phyloP scores from a whole-genome alignment of 2,329 filamentous ascomycete genomes.

The Fusarium sp. region DNA sequence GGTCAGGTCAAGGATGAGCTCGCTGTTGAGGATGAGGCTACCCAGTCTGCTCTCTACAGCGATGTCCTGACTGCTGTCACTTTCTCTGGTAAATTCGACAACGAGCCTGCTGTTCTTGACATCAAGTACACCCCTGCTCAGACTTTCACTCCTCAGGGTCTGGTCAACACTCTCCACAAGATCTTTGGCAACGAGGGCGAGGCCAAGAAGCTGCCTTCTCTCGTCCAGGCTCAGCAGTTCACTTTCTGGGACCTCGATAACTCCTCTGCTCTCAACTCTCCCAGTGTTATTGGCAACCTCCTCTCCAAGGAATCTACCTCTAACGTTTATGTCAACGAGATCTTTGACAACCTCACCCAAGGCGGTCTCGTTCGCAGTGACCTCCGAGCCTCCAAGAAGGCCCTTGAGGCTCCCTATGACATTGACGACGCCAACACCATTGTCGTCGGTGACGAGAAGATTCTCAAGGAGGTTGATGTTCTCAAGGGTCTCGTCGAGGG shows the following conservation, averaged over 20 bases:
- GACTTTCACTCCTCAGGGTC: constrained; percentile 65
- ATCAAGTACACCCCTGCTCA: constrained; percentile 87
- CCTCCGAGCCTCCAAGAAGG: constrained; percentile 83
- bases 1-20: constrained; percentile 85
- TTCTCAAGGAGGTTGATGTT: constrained; percentile 83
- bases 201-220: constrained; percentile 54
- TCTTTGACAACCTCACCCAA: constrained; percentile 72
- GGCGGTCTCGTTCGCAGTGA: constrained; percentile 88
- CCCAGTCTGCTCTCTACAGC: constrained; percentile 89
- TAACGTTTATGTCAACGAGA: constrained; percentile 72
- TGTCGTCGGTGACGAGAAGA: constrained; percentile 81
- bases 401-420: constrained; percentile 85
- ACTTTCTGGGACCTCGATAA: constrained; percentile 93
- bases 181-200: constrained; percentile 67
- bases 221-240: constrained; percentile 80
- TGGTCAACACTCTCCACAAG: constrained; percentile 64
- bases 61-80: constrained; percentile 88
- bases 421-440: constrained; percentile 82
- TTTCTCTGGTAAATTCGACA: constrained; percentile 76
- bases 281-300: constrained; percentile 67
- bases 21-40: constrained; percentile 77
- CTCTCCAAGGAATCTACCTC: constrained; percentile 78
- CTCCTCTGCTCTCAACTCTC: constrained; percentile 74
- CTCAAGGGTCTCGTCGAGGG: constrained; percentile 75
- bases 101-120: constrained; percentile 76